Percentiles rank a stretch among this genome's conserved stretches.
These are phyloP conservation scores for Xylariaceae sp. DNA, from an alignment of 2,329 filamentous ascomycete genomes.

Conservation along the genomic window DNA sequence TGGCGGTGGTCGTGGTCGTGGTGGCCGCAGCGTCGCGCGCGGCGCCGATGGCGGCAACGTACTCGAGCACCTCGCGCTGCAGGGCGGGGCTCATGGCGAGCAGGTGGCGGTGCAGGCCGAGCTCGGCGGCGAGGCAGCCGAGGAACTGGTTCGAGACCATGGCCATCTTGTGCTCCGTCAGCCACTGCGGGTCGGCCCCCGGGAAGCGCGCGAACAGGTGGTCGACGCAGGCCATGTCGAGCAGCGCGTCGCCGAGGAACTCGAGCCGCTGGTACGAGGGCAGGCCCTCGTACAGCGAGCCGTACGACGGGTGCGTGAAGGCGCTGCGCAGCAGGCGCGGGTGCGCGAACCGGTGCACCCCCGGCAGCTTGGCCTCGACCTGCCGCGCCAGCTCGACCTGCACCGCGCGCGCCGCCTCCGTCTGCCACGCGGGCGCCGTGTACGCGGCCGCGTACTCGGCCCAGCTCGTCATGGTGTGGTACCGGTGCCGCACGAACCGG, in stretches of 20 bases:
- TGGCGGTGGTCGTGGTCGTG: too few species aligned
- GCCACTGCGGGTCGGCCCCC: constrained; percentile 82
- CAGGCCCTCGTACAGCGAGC: constrained; percentile 65
- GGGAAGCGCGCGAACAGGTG: constrained; percentile 73
- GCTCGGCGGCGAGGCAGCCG: constrained; percentile 68
- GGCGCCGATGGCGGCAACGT: constrained; percentile 51
- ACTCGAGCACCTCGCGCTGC: constrained; percentile 41
- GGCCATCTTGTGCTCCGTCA: constrained; percentile 98
- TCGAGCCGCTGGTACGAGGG: constrained; percentile 88
- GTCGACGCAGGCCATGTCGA: constrained; percentile 55
- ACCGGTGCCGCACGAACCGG: constrained; percentile 58
- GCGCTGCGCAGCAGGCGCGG: constrained; percentile 74
- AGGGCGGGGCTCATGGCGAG: constrained; percentile 42
- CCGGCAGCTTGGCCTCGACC: constrained; percentile 49
- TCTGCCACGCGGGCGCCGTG: constrained; percentile 63
- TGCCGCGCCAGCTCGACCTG: constrained; percentile 62
- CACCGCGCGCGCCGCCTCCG: constrained; percentile 49
- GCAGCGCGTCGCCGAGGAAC: constrained; percentile 81
- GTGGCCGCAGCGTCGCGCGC: constrained; percentile 33
- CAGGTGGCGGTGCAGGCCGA: constrained; percentile 71
- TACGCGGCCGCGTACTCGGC: constrained; percentile 67
- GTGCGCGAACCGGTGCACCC: constrained; percentile 61
- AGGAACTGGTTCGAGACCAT: constrained; percentile 97
- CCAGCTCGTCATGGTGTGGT: constrained; percentile 64
- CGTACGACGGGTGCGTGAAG: constrained; percentile 81